Conservation (phyloP, 2,329 filamentous ascomycete species). For the Zalaria obscura region DNA sequence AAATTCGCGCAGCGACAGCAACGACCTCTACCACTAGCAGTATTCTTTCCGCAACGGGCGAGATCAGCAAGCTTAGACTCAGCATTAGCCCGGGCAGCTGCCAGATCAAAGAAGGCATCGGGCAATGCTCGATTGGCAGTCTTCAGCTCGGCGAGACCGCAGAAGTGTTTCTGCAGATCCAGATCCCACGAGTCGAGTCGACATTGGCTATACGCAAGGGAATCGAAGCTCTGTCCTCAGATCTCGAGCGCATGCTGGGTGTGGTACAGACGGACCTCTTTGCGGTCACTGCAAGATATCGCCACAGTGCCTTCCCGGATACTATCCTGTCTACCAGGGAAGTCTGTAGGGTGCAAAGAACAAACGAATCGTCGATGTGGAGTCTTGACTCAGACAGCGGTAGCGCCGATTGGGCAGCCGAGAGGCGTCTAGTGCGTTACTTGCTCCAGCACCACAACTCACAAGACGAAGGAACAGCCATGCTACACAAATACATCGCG, state of each 20-base stretch:
- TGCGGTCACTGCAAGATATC: constrained; percentile 7
- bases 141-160: not conserved
- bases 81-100: not conserved
- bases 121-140: not conserved
- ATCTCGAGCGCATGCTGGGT: constrained; percentile 19
- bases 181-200: not conserved
- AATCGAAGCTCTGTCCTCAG: constrained; percentile 13
- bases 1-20: not conserved
- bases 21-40: not conserved
- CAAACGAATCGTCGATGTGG: not conserved
- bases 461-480: no score
- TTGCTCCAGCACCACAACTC: no score
- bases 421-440: no score
- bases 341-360: not conserved
- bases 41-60: not conserved
- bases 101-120: not conserved
- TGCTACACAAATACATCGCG: no score
- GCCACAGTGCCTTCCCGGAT: not conserved
- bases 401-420: no score
- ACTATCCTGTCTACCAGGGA: not conserved
- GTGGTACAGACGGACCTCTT: constrained; percentile 15
- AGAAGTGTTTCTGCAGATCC: not conserved
- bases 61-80: not conserved
- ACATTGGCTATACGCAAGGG: not conserved
- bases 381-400: not conserved